Evolutionary conservation across 1,284 basidiomycete species (phyloP).

Genomic region (Leccinum angustisporum): DNA sequence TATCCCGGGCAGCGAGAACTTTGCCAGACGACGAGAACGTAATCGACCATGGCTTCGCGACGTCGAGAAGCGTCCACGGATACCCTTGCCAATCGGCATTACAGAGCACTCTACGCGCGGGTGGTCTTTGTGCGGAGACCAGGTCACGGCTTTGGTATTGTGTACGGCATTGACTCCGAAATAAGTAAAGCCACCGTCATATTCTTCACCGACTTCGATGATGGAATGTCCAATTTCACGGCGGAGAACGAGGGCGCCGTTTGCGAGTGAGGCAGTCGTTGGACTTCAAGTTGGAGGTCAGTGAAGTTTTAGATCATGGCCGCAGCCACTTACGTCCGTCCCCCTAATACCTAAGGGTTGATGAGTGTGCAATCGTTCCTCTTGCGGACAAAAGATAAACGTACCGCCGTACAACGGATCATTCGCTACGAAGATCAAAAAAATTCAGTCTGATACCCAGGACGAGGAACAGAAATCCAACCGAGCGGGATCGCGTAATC

Average conservation of each 20-base stretch:
- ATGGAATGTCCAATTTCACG: conserved; percentile 86
- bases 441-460: conserved; percentile 10
- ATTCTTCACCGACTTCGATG: conserved; percentile 81
- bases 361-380: neutral
- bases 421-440: conserved; percentile 51
- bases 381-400: conserved; percentile 16
- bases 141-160: conserved; percentile 51
- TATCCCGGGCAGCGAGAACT: conserved; percentile 78
- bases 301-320: neutral
- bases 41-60: conserved; percentile 53
- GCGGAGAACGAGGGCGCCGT: conserved; percentile 75
- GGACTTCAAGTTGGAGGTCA: conserved; percentile 46
- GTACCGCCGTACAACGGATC: conserved; percentile 80
- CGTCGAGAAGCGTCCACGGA: conserved; percentile 71
- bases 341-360: conserved; percentile 65
- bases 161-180: conserved; percentile 70
- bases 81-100: conserved; percentile 75
- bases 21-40: conserved; percentile 66
- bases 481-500: conserved; percentile 80
- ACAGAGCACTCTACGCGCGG: conserved; percentile 65
- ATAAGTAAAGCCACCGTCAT: conserved; percentile 79
- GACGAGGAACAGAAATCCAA: conserved; percentile 25
- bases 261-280: conserved; percentile 76
- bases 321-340: conserved; percentile 50
- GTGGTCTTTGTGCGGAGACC: conserved; percentile 49